Evolutionary conservation across 495 filamentous ascomycete genomes (phyloP), one percentile per base, ranked within the genome.

Genomic region (Daldinia caldariorum): DNA sequence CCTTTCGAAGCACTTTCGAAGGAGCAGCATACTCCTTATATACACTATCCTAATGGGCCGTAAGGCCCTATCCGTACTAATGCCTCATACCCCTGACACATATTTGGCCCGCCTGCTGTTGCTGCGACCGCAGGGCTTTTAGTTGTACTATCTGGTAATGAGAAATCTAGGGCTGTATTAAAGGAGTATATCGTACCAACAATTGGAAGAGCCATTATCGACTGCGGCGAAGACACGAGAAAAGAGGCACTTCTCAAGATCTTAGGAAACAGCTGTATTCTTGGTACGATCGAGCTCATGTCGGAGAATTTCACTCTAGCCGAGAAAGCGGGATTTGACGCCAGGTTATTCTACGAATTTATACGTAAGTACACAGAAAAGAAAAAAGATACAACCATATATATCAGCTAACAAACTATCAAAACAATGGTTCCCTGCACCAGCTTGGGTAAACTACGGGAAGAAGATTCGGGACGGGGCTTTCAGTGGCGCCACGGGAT

Each of bases 271-370:
- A 63, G 16, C 20, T 63, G 60, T 18, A 63, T 63, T 26, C 60
- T 63, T 12, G 60, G 60, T 6, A 63, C 60, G 22, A 63, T 63
- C 9, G 60, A 63, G 41, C 60, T 63, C 13, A 39, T 63, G 16
- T 63, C 60, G 14, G 60, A 63, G 37, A 63, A 49, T 29, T 63
- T 63, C 13, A 63, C 60, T 20, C 49, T 63, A 13, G 60, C 60
- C 4, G 60, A 63, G 37, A 63, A 63, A 29, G 54, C 47, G 1
- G 60, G 60, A 7, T 63, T 63, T 12, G 60, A 63, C 13, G 49
- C 60, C 20, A 35, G 20, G 4, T 20, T 63, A 4, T 63, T 47
- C 14, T 47, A 47, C 43, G 43, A 47, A 12, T 47, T 47, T 10
- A 47, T 47, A 10, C 43, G 43, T 47, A 47, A 20, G 43, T 47